phyloP scores from a whole-genome alignment of 495 filamentous ascomycete genomes.

The Penicillium dipodomyicola region DNA sequence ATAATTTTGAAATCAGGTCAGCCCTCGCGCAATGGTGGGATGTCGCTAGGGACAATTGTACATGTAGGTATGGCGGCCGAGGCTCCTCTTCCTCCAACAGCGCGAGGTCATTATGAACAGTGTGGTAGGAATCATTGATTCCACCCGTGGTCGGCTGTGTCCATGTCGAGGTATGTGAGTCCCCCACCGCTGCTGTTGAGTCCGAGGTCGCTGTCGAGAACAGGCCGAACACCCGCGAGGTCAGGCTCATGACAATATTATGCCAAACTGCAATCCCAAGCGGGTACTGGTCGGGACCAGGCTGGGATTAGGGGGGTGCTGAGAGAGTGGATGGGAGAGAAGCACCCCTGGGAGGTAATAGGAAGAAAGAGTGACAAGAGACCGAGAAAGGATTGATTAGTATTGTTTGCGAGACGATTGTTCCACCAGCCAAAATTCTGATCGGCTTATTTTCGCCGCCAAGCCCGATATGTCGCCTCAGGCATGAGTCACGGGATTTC shows the following conservation, averaged over 20 bases:
- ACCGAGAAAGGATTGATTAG: conserved; percentile 18
- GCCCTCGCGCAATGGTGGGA: neutral
- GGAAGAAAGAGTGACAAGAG: conserved; percentile 25
- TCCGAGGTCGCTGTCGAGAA: conserved; percentile 40
- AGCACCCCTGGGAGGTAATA: conserved; percentile 19
- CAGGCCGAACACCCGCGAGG: conserved; percentile 45
- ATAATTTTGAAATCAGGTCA: conserved; percentile 12
- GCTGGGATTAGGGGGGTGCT: conserved; percentile 18
- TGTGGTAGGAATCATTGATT: conserved; percentile 11
- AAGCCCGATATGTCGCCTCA: conserved; percentile 28
- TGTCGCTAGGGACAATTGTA: conserved; percentile 35
- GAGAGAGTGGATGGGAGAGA: conserved; percentile 15
- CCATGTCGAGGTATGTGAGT: conserved; percentile 16
- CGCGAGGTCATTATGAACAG: conserved; percentile 17
- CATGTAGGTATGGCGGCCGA: conserved; percentile 64
- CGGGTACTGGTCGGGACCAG: conserved; percentile 36
- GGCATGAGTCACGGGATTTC: conserved; percentile 24
- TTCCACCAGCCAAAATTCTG: conserved; percentile 38
- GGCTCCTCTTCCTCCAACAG: conserved; percentile 47
- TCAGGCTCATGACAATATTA: conserved; percentile 48
- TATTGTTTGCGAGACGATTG: conserved; percentile 12
- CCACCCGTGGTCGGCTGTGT: neutral
- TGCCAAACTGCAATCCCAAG: conserved; percentile 32
- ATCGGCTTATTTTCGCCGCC: conserved; percentile 39
- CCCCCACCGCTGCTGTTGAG: conserved; percentile 15